phyloP scores from a whole-genome alignment of 2,329 filamentous ascomycete genomes.

The Bipolaris cookei region DNA sequence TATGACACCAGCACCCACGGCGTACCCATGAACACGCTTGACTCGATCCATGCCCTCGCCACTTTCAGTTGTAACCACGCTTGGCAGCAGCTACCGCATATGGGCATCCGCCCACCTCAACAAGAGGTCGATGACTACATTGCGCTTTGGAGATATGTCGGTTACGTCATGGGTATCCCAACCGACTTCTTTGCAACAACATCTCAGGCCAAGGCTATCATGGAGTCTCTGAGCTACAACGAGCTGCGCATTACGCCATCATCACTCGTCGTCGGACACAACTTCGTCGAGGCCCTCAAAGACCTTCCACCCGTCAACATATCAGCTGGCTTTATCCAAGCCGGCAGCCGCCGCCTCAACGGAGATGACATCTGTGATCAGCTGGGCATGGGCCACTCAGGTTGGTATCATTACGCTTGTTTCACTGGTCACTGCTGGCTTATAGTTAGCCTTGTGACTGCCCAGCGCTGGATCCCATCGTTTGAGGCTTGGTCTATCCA shows the following conservation, averaged over 20 bases:
- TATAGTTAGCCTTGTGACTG: neutral
- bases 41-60: neutral
- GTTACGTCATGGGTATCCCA: neutral
- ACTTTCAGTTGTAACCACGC: conserved; percentile 1
- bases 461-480: neutral
- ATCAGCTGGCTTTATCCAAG: conserved; percentile 1
- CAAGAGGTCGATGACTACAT: conserved; percentile 1
- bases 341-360: neutral
- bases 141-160: conserved; percentile 1
- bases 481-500: neutral
- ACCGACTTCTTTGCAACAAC: neutral
- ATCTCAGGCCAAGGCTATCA: conserved; percentile 1
- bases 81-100: neutral
- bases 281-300: conserved; percentile 1
- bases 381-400: neutral
- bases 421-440: conserved; percentile 1
- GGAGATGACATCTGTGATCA: neutral
- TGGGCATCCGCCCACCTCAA: neutral
- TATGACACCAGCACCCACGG: neutral
- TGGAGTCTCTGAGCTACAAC: neutral
- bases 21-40: neutral
- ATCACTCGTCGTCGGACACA: neutral
- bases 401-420: conserved; percentile 2
- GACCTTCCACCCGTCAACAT: conserved; percentile 1
- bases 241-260: neutral